Conservation (phyloP, 305 asterid genomes). For the Solanum hybrid region DNA sequence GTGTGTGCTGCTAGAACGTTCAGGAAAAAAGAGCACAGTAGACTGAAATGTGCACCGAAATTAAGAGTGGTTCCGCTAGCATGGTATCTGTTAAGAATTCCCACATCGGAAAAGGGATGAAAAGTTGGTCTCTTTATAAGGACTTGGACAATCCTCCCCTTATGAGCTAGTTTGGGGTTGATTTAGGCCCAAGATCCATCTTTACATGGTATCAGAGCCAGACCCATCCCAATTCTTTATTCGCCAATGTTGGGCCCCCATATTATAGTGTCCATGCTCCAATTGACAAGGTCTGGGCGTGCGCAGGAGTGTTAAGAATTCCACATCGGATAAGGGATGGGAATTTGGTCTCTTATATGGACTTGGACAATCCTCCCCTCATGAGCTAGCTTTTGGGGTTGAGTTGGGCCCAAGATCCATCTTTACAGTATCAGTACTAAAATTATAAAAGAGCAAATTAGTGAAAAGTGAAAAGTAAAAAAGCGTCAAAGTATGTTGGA, state of each 20-base stretch:
- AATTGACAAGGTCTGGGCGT: neutral
- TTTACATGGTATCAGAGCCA: neutral
- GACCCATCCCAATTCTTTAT: neutral
- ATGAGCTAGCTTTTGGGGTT: neutral
- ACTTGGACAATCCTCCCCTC: neutral
- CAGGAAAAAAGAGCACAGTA: neutral
- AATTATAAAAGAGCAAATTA: neutral
- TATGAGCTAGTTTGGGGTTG: neutral
- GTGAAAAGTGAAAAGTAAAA: neutral
- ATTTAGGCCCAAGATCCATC: neutral
- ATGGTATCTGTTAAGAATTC: neutral
- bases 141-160: neutral
- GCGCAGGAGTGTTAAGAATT: neutral
- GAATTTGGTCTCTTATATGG: neutral
- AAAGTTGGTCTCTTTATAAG: neutral
- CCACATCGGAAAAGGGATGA: neutral
- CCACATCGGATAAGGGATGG: neutral
- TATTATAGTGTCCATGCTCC: neutral
- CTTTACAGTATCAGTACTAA: neutral
- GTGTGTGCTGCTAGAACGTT: neutral
- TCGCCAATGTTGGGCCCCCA: neutral
- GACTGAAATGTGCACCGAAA: neutral
- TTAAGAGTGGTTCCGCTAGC: neutral
- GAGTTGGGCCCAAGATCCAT: neutral
- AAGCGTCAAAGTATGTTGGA: neutral